Conservation (phyloP, 306 rosid species). For the Abrus pulchellus region DNA sequence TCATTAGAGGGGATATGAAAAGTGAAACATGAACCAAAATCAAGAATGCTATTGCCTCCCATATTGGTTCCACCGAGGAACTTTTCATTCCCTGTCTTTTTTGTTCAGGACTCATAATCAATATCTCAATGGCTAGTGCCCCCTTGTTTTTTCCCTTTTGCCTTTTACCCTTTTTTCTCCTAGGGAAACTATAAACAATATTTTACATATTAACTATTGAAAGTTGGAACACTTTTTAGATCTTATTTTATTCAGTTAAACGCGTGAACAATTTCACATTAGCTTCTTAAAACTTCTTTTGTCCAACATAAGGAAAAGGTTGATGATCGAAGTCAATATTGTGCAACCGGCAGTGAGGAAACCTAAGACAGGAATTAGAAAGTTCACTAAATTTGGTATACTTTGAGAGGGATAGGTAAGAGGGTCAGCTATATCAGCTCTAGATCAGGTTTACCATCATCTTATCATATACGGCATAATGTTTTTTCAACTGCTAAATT, state of each 20-base stretch:
- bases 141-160: slow-evolving; percentile 55
- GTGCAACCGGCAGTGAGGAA: neutral
- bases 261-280: slow-evolving; percentile 24
- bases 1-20: slow-evolving; percentile 32
- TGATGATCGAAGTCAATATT: slow-evolving; percentile 38
- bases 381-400: neutral
- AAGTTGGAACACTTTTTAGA: slow-evolving; percentile 52
- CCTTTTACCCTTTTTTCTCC: slow-evolving; percentile 38
- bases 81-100: slow-evolving; percentile 61
- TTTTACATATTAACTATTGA: slow-evolving; percentile 38
- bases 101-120: slow-evolving; percentile 43
- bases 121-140: slow-evolving; percentile 56
- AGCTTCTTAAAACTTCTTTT: slow-evolving; percentile 19
- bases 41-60: slow-evolving; percentile 54
- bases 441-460: too few relatives aligned
- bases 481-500: too few relatives aligned
- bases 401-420: neutral
- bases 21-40: slow-evolving; percentile 53
- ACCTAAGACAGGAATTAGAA: neutral
- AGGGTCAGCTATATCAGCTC: neutral
- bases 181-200: slow-evolving; percentile 43
- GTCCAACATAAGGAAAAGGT: slow-evolving; percentile 10
- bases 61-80: slow-evolving; percentile 59
- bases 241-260: slow-evolving; percentile 8
- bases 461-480: too few relatives aligned